Conservation (phyloP, 441 rosid species). For the Syzygium syzygioides region DNA sequence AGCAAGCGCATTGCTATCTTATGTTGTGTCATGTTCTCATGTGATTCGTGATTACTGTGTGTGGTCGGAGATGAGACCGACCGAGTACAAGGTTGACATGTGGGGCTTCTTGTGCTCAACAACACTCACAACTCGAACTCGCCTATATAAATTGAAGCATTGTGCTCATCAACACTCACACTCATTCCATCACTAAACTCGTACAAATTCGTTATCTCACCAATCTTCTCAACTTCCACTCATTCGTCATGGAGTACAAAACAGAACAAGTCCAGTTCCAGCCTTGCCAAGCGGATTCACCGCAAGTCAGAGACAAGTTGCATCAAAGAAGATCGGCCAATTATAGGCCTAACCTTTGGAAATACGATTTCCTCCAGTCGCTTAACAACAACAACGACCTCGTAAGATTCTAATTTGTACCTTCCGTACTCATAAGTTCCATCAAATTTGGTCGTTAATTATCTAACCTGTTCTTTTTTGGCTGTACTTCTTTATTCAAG, state of each 20-base stretch:
- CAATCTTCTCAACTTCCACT: background rate
- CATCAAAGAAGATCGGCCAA: constrained; percentile 30
- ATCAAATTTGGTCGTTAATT: background rate
- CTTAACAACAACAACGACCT: constrained; percentile 17
- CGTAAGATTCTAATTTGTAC: constrained; percentile 17
- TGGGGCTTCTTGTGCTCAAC: background rate
- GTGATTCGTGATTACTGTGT: background rate
- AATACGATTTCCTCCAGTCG: constrained; percentile 35
- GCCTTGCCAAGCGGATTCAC: background rate
- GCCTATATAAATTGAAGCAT: background rate
- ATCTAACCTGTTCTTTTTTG: background rate
- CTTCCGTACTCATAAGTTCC: background rate
- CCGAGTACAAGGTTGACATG: background rate
- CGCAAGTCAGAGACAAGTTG: background rate
- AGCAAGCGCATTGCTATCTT: too few species aligned
- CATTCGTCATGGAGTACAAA: background rate
- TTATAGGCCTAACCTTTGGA: constrained; percentile 47
- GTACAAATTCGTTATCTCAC: background rate
- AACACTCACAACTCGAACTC: background rate
- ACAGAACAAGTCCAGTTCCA: background rate
- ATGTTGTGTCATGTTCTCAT: background rate
- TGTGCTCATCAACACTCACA: background rate
- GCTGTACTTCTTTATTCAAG: too few species aligned
- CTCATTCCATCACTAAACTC: background rate
- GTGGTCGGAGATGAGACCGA: background rate